Conservation (phyloP, 176 grass and related monocot genomes). For the Ensete ventricosum region DNA sequence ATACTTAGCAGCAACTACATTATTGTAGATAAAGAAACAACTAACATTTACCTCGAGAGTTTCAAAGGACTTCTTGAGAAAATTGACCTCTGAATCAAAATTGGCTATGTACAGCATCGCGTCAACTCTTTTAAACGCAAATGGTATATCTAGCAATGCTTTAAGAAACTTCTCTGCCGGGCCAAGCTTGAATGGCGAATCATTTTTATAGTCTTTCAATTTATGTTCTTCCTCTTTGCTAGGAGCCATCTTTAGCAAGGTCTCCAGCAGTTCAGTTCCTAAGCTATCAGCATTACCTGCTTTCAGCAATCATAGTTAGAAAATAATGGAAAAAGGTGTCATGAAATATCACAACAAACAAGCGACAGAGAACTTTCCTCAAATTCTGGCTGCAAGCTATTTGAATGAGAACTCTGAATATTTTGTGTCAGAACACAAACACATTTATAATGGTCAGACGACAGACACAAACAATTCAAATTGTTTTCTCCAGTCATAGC, state of each 20-base stretch:
- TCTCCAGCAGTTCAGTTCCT: neutral
- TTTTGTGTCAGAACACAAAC: no score
- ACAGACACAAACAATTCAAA: no score
- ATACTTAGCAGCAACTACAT: no score
- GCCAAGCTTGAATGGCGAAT: neutral
- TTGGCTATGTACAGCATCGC: neutral
- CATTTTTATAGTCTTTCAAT: neutral
- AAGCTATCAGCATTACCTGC: neutral
- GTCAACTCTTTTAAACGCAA: neutral
- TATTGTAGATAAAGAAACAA: no score
- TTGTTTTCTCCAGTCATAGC: no score
- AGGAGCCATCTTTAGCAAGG: neutral
- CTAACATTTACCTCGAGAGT: neutral
- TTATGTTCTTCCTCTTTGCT: neutral
- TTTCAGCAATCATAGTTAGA: no score
- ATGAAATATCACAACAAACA: no score
- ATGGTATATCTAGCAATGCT: neutral
- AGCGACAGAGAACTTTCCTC: no score
- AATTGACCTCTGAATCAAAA: neutral
- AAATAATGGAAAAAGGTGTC: no score
- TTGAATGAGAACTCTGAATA: no score
- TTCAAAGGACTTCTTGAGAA: neutral
- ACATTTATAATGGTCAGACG: no score
- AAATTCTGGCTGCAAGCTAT: no score
- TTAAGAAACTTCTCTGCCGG: neutral